phyloP scores from a whole-genome alignment of 2,329 filamentous ascomycete genomes.

The Nemania sp. region DNA sequence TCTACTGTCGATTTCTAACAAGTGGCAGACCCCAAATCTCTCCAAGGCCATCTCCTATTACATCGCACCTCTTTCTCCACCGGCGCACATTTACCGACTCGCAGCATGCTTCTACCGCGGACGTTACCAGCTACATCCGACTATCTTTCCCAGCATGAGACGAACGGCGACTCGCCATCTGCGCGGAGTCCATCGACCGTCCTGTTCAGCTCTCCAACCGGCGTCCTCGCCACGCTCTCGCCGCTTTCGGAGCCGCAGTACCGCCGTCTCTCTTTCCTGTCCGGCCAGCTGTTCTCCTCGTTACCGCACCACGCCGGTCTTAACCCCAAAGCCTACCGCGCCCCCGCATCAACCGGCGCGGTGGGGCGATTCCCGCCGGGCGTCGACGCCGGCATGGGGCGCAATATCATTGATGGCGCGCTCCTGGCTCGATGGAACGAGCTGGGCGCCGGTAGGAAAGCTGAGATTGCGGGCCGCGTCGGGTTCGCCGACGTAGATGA shows the following conservation, averaged over 20 bases:
- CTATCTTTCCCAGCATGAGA: constrained; percentile 35
- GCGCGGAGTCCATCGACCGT: constrained; percentile 50
- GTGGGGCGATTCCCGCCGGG: constrained; percentile 50
- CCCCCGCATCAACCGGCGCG: constrained; percentile 53
- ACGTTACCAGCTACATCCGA: constrained; percentile 52
- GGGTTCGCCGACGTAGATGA: constrained; percentile 68
- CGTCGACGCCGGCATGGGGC: constrained; percentile 62
- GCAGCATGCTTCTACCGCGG: constrained; percentile 75
- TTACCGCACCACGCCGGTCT: constrained; percentile 78
- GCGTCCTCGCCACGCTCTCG: constrained; percentile 75
- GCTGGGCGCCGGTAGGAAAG: constrained; percentile 70
- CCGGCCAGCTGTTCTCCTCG: constrained; percentile 76
- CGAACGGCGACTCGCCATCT: constrained; percentile 41
- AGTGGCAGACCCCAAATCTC: constrained; percentile 80
- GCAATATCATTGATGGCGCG: constrained; percentile 78
- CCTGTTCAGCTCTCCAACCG: constrained; percentile 75
- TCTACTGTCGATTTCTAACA: constrained; percentile 32
- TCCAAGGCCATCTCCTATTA: constrained; percentile 84
- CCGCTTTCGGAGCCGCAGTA: constrained; percentile 81
- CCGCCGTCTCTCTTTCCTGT: constrained; percentile 78
- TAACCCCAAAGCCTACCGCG: constrained; percentile 80
- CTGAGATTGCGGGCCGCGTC: constrained; percentile 74
- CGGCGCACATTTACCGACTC: constrained; percentile 75
- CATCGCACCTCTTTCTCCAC: constrained; percentile 88
- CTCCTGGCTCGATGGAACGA: constrained; percentile 76